Evolutionary conservation across 108 stramenopile species (phyloP), one percentile per base, ranked within the genome.

Genomic region (Stephanodiscus triporus): DNA sequence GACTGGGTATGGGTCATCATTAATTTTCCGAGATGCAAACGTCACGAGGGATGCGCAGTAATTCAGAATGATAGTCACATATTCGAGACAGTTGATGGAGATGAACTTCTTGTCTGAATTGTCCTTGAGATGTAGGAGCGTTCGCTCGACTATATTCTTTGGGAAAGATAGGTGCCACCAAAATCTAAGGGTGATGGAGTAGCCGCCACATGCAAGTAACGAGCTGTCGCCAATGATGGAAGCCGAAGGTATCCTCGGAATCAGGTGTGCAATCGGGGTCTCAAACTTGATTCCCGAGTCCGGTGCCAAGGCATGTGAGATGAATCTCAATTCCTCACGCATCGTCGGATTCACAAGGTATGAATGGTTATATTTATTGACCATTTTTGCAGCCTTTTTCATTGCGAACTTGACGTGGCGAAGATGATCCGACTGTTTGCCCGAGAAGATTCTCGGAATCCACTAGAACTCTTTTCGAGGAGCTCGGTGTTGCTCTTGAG

Each of bases 141-240:
- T 57, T 29, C 56, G 24, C 27, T 29, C 27, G 27, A 29, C 16
- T 29, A 57, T 30, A 29, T 77, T 53, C n/a, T 40, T 7, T 4
- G 68, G 68, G 45, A 56, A 77, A 20, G n/a, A 4, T 1, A 70
- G 3, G n/a, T 77, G 69, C 56, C 66, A 77, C 63, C 68, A 57
- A 29, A 29, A 29, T 57, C 27, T 9, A 17, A 57, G 56, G 24
- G 27, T 17, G 29, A 57, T 57, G 16, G n/a, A 55, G 54, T 55
- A 55, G 54, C 22, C 54, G 10, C 23, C 54, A 3, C 10, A 19
- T 24, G 22, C n/a, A 24, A 11, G 10, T 10, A 55, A 24, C 10
- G 54, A 55, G 54, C n/a, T 19, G 54, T 24, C 54, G 22, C 51
- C 23, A 9, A 26, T 13, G 2, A 45, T 29, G 2, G 16, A 9